These are phyloP conservation scores for Cryptomeria japonica DNA, from an alignment of 75 land plant genomes.

Conservation along the genomic window DNA sequence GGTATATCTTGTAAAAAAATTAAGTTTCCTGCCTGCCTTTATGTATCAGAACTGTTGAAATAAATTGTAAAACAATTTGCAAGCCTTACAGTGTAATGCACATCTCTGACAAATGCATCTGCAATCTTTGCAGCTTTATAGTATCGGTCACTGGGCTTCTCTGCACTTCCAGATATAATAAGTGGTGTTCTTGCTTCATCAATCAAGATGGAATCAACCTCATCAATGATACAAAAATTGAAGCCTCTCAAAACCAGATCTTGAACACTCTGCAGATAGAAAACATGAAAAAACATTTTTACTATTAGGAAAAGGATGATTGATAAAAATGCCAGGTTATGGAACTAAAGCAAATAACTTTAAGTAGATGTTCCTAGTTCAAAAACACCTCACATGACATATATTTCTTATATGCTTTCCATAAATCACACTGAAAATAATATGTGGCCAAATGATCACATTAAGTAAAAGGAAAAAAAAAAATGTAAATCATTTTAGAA, in stretches of 20 bases:
- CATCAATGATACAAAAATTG: constrained; percentile 97
- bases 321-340: not conserved
- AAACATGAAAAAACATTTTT: constrained; percentile 1
- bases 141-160: constrained; percentile 97
- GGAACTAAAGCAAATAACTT: not conserved
- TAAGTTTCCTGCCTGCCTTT: not conserved
- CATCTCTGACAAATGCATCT: constrained; percentile 83
- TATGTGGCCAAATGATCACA: not conserved
- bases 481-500: not conserved
- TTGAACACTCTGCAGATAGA: constrained; percentile 65
- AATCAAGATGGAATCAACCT: constrained; percentile 98
- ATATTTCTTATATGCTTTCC: not conserved
- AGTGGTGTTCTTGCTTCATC: constrained; percentile 99
- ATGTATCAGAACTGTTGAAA: not conserved
- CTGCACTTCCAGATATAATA: constrained; percentile 97
- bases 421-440: not conserved
- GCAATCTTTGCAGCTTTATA: constrained; percentile 98
- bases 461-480: not conserved
- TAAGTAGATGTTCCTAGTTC: not conserved
- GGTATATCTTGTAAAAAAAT: not conserved
- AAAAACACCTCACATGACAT: not conserved
- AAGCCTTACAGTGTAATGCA: constrained; percentile 91
- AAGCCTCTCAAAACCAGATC: constrained; percentile 91
- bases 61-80: not conserved
- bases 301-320: not conserved